These are phyloP conservation scores for Halophytophthora batemanensis DNA, from an alignment of 352 stramenopile species.

Conservation along the genomic window DNA sequence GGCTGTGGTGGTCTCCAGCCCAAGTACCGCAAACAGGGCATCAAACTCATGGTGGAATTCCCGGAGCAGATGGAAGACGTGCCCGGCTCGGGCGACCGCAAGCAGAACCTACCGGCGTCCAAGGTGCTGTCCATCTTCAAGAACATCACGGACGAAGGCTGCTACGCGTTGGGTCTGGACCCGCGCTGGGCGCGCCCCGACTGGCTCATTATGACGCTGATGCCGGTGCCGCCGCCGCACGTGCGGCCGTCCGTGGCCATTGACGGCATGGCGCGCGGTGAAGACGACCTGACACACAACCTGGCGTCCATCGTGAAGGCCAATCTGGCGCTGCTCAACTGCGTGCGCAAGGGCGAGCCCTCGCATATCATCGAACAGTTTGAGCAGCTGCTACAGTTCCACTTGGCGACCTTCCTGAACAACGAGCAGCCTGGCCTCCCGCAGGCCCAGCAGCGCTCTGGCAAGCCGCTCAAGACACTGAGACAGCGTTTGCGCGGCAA, in stretches of 20 bases:
- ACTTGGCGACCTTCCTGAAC: constrained; percentile 94
- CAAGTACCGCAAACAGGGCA: constrained; percentile 95
- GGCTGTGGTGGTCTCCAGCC: constrained; percentile 87
- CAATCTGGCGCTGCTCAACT: constrained; percentile 95
- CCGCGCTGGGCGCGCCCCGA: constrained; percentile 94
- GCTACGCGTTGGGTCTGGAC: constrained; percentile 93
- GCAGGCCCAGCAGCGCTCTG: constrained; percentile 95
- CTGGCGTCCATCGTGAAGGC: constrained; percentile 98
- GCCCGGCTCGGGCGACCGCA: constrained; percentile 93
- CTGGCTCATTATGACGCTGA: constrained; percentile 98
- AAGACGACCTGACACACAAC: constrained; percentile 99
- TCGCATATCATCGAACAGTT: constrained; percentile 96
- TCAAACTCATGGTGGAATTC: constrained; percentile 95
- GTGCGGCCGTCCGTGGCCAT: constrained; percentile 96
- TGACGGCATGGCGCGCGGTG: constrained; percentile 90
- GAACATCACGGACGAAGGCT: constrained; percentile 97
- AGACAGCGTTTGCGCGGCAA: constrained; percentile 96
- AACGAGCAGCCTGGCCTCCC: constrained; percentile 96
- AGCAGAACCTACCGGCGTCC: constrained; percentile 95
- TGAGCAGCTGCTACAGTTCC: constrained; percentile 84
- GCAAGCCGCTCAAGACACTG: constrained; percentile 98
- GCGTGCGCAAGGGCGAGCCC: constrained; percentile 93
- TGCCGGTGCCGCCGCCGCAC: constrained; percentile 97
- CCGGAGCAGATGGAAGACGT: constrained; percentile 94
- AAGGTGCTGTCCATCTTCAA: constrained; percentile 96